These are phyloP conservation scores for Chrysochromulina tobinii DNA, from an alignment of 78 protist species.

Conservation along the genomic window DNA sequence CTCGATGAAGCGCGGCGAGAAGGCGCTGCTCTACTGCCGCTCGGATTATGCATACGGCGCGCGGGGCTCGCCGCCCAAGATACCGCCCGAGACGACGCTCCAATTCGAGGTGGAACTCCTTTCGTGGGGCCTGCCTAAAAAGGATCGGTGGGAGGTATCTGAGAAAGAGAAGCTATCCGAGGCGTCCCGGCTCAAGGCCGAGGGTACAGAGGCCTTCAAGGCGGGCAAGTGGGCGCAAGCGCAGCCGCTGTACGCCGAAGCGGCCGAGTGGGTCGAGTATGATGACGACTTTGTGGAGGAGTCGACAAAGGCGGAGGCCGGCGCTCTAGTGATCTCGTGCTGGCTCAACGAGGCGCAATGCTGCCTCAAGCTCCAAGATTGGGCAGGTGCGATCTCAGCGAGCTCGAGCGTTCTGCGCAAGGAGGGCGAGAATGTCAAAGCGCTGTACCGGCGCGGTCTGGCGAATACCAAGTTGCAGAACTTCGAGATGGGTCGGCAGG, in stretches of 20 bases:
- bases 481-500: neutral
- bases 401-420: neutral
- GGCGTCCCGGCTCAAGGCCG: neutral
- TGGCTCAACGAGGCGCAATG: slow-evolving; percentile 6
- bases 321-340: neutral
- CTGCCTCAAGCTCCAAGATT: neutral
- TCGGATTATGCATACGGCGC: slow-evolving; percentile 84
- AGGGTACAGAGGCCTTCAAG: slow-evolving; percentile 13
- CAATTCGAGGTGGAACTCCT: slow-evolving; percentile 47
- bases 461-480: neutral
- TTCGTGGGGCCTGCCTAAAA: slow-evolving; percentile 12
- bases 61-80: slow-evolving; percentile 66
- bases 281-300: slow-evolving; percentile 23
- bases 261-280: neutral
- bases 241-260: neutral
- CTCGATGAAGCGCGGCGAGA: slow-evolving; percentile 77
- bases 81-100: slow-evolving; percentile 38
- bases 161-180: neutral
- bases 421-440: slow-evolving; percentile 42
- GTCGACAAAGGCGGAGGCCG: neutral
- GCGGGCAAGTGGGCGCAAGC: slow-evolving; percentile 1
- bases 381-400: neutral
- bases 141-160: neutral
- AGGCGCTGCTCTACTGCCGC: slow-evolving; percentile 59
- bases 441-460: slow-evolving; percentile 38